These are phyloP conservation scores for Luzula sylvatica DNA, from an alignment of 176 grass and related monocot genomes.

Conservation along the genomic window DNA sequence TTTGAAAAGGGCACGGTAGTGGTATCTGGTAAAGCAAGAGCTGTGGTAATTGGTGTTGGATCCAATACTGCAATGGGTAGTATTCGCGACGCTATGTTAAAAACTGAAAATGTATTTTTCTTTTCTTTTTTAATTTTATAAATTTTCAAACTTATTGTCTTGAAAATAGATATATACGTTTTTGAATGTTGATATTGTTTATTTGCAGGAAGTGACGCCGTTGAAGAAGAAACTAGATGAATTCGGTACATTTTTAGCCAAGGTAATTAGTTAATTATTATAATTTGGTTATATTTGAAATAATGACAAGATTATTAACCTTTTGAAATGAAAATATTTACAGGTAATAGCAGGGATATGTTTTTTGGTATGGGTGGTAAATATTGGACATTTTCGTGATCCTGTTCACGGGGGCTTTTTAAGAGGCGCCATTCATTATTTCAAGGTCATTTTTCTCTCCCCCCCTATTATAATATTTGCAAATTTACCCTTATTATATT, in stretches of 20 bases:
- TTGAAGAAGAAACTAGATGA: constrained; percentile 99
- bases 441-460: constrained; percentile 52
- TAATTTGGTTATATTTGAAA: too few relatives aligned
- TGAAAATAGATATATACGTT: too few relatives aligned
- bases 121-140: constrained; percentile 1
- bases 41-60: constrained; percentile 79
- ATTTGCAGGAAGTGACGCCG: constrained; percentile 83
- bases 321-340: constrained; percentile 3
- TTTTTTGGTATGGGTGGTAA: constrained; percentile 96
- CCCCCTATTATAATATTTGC: not conserved
- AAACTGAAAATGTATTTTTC: constrained; percentile 71
- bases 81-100: constrained; percentile 97
- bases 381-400: constrained; percentile 94
- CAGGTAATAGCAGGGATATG: constrained; percentile 98
- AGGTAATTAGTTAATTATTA: constrained; percentile 48
- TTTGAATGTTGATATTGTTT: too few relatives aligned
- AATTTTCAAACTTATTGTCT: too few relatives aligned
- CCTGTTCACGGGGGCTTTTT: constrained; percentile 90
- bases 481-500: not conserved
- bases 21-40: constrained; percentile 89
- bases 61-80: constrained; percentile 97
- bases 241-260: constrained; percentile 94
- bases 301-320: too few relatives aligned
- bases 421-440: constrained; percentile 96
- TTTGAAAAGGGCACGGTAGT: constrained; percentile 78